Evolutionary conservation across 1,284 basidiomycete genomes (phyloP).

Genomic region (Apiotrichum gamsii): DNA sequence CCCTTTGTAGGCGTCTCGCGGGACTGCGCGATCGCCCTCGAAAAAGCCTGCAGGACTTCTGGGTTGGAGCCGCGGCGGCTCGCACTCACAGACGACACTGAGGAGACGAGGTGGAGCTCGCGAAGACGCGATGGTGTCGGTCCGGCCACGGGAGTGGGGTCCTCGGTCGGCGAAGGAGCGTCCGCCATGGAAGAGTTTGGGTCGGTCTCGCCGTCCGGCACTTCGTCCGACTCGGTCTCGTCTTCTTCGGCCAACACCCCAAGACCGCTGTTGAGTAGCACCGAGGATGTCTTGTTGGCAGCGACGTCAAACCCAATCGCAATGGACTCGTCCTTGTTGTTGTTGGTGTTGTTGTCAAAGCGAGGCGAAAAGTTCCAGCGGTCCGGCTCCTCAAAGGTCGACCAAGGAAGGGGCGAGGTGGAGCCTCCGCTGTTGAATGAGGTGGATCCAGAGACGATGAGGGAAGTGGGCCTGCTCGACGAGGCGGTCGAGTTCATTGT

Average conservation of each 20-base stretch:
- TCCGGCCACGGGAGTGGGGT: conserved; percentile 5
- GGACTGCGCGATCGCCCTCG: not conserved
- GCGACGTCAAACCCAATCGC: conserved; percentile 22
- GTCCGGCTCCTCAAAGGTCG: conserved; percentile 14
- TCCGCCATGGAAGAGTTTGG: conserved; percentile 6
- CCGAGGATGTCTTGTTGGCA: conserved; percentile 12
- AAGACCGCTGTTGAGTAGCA: conserved; percentile 21
- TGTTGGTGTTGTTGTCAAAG: conserved; percentile 20
- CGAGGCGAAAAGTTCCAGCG: conserved; percentile 16
- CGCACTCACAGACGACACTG: conserved; percentile 13
- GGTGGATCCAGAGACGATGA: conserved; percentile 15
- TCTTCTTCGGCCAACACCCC: conserved; percentile 35
- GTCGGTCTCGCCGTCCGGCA: conserved; percentile 3
- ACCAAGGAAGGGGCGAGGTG: conserved; percentile 24
- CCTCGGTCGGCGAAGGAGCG: not conserved
- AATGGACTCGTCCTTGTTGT: conserved; percentile 20
- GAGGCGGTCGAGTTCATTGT: conserved; percentile 21
- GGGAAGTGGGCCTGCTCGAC: conserved; percentile 29
- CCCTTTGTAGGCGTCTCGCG: conserved; percentile 25
- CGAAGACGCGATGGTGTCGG: conserved; percentile 31
- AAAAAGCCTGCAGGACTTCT: conserved; percentile 9
- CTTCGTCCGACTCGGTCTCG: conserved; percentile 37
- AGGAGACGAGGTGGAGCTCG: conserved; percentile 34
- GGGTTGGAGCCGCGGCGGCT: conserved; percentile 21
- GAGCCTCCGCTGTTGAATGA: conserved; percentile 15